phyloP scores from a whole-genome alignment of 768 basidiomycete species.

The Rhodotorula taiwanensis region DNA sequence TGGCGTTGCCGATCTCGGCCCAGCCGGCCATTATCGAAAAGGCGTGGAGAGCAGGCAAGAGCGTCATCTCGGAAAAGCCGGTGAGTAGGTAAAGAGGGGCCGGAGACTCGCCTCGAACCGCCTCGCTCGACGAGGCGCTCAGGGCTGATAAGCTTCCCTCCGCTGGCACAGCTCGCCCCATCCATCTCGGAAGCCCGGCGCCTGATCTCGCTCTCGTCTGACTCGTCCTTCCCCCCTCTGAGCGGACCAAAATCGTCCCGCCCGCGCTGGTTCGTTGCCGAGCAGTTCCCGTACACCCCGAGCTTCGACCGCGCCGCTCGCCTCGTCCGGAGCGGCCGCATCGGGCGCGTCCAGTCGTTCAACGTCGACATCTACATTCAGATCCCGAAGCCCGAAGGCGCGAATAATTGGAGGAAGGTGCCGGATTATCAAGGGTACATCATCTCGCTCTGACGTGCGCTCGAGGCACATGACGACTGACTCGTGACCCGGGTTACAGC shows the following conservation, averaged over 20 bases:
- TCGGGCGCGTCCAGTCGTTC: slow-evolving; percentile 68
- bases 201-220: slow-evolving; percentile 38
- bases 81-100: slow-evolving; percentile 42
- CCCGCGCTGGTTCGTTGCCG: slow-evolving; percentile 23
- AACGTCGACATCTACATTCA: slow-evolving; percentile 50
- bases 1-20: slow-evolving; percentile 67
- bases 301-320: slow-evolving; percentile 11
- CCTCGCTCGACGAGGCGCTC: slow-evolving; percentile 60
- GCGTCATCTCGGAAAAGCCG: slow-evolving; percentile 84
- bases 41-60: slow-evolving; percentile 60
- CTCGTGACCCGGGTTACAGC: background rate
- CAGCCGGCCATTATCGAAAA: slow-evolving; percentile 64
- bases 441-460: background rate
- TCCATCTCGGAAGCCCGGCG: too few relatives aligned
- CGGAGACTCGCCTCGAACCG: slow-evolving; percentile 44
- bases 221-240: slow-evolving; percentile 56
- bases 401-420: slow-evolving; percentile 60
- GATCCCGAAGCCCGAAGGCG: background rate
- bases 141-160: slow-evolving; percentile 58
- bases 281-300: slow-evolving; percentile 24
- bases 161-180: slow-evolving; percentile 42
- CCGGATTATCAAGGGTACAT: slow-evolving; percentile 53
- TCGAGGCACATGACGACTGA: background rate
- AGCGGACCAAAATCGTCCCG: too few relatives aligned
- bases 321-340: slow-evolving; percentile 54